Base-by-base conservation (phyloP, 176 grass and related monocot genomes). In the Aechmea fasciata region DNA sequence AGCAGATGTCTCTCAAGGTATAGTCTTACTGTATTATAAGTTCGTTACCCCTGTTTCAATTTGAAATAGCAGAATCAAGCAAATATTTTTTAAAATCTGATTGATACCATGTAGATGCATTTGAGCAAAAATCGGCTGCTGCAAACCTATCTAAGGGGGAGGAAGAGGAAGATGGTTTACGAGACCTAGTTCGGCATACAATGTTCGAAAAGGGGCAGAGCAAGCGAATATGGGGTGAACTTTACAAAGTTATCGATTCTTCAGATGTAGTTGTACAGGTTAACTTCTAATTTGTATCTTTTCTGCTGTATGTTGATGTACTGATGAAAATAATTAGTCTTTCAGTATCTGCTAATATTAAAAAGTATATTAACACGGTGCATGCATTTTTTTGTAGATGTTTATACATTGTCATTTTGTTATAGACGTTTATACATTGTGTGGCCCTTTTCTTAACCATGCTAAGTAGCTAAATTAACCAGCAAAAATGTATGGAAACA, bases 201-300 rank as follows among this genome's bases (percentile, higher is more conserved):
- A 96, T 96, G 92, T 96, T 96, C 71, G 92, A 96, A 78, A 96
- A 96, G 66, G 92, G 92, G 13, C 88, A 92, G 66, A 92, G 88
- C 78, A 96, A 96, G 80, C 81, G 88, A 76, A 96, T 96, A 65
- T 96, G 93, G 93, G 93, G 92, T 86, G 93, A 92, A 79, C 79
- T 96, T 13, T 96, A 96, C 79, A 96, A 92, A 88, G 93, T 96
- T 76, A 72, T 96, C 49, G 89, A 96, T 65, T 96, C 93, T 15
- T 96, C 89, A 22, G 89, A 96, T 83, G 93, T 96, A 57, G 88
- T 96, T 62, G 89, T 96, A 65, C 93, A 96, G 86, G 89, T 78
- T 75, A 67, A 47, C 15, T 41, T 52, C 3, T 52, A 23, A 51
- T 47, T 5, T 25, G 18, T 33, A n/a, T 23, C 51, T 11, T 22